These are phyloP conservation scores for Orbilia oligospora DNA, from an alignment of 2,329 filamentous ascomycete genomes.

Conservation along the genomic window DNA sequence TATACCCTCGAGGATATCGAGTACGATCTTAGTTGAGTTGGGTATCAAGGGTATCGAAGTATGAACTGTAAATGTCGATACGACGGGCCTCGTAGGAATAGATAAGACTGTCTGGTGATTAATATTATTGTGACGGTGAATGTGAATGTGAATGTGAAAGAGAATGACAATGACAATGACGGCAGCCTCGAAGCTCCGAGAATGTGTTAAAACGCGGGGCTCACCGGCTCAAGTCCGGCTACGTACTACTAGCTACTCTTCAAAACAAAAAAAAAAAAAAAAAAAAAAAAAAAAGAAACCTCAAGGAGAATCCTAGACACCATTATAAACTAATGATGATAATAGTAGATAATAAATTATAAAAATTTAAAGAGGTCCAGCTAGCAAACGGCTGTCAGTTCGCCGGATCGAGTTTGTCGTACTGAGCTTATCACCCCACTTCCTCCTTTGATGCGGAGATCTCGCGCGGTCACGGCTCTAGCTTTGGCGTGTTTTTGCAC, in stretches of 20 bases:
- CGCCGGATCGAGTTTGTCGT: conserved; percentile 22
- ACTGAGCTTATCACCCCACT: conserved; percentile 46
- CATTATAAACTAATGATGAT: too few relatives aligned
- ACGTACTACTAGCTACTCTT: too few relatives aligned
- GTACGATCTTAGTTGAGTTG: too few relatives aligned
- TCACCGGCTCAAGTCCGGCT: neutral
- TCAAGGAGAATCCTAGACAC: too few relatives aligned
- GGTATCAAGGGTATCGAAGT: too few relatives aligned
- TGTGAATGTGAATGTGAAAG: neutral
- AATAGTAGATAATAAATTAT: too few relatives aligned
- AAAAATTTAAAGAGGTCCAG: too few relatives aligned
- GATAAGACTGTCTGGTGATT: conserved; percentile 2
- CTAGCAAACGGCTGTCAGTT: conserved; percentile 26
- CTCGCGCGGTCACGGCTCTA: conserved; percentile 55
- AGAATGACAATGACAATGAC: conserved; percentile 1
- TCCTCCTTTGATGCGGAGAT: conserved; percentile 21
- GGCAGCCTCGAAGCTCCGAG: conserved; percentile 5
- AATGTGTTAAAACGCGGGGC: conserved; percentile 33
- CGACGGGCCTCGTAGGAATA: too few relatives aligned
- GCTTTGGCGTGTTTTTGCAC: neutral
- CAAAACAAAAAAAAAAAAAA: too few relatives aligned
- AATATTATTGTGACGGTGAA: too few relatives aligned
- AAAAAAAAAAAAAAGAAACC: neutral
- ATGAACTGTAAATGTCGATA: too few relatives aligned
- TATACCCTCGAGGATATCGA: conserved; percentile 28